Evolutionary conservation across 495 filamentous ascomycete species (phyloP), one percentile per base, ranked within the genome.

Genomic region (Ascodesmis nigricans): DNA sequence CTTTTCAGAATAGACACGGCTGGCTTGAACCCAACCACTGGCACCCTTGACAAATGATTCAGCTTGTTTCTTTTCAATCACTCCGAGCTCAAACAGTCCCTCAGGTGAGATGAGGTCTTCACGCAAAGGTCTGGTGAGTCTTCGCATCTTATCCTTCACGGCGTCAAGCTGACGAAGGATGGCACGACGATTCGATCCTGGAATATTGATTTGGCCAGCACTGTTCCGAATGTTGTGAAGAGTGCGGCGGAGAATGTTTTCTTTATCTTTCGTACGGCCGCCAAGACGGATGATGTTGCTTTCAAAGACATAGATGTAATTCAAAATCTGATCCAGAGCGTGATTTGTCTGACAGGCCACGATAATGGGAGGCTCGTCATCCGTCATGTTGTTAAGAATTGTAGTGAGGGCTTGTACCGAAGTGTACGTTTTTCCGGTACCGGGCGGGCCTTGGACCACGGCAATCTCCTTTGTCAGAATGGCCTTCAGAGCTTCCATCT

Each of bases 271-370:
- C 4, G 63, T 73, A n/a, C 78, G 64, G 4, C 71, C 69, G n/a
- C 84, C 84, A 11, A 95, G 57, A 4, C 84, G 76, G 25, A 84
- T 57, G 34, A 83, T 72, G 3, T 71, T 60, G 1, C 59, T 56
- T 32, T 78, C 77, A 32, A 73, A 71, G 1, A 57, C 37, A 1
- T 74, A 59, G 14, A 91, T 56, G 30, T 75, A 68, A 3, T 55
- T 57, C 9, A 97, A 60, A 1, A 93, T 54, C 46, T 92, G 87
- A 44, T 93, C 84, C 0, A 93, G 53, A 0, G 87, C 84, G 54
- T 97, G 82, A 40, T 97, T 97, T 2, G 84, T 93, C 42, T 93
- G 78, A 16, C 78, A 78, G 0, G 80, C 63, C 4, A 91, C 58
- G 15, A 91, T 60, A 21, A 92, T 71, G 9, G 77, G 77, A 14